Conservation (phyloP, 257 asterid species). For the Lantana camara region DNA sequence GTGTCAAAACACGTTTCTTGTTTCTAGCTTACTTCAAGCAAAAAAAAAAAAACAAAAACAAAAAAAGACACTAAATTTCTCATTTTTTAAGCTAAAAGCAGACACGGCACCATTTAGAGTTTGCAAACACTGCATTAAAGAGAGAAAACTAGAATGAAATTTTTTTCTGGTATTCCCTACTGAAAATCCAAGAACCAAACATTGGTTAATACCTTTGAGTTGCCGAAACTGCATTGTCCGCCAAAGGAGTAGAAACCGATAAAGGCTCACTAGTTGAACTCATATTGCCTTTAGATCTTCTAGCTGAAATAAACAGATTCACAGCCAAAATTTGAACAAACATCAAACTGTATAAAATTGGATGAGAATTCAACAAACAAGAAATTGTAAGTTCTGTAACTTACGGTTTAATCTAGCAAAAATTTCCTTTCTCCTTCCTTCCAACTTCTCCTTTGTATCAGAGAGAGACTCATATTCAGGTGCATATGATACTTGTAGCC, state of each 20-base stretch:
- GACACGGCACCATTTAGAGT: too few species aligned
- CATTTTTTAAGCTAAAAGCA: too few species aligned
- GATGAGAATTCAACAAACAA: slow-evolving; percentile 1
- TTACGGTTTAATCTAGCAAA: slow-evolving; percentile 70
- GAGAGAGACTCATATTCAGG: slow-evolving; percentile 66
- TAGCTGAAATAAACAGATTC: slow-evolving; percentile 44
- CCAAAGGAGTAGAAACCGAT: slow-evolving; percentile 30
- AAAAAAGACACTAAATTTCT: too few species aligned
- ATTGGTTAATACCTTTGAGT: slow-evolving; percentile 38
- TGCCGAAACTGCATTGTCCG: slow-evolving; percentile 22
- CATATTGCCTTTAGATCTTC: slow-evolving; percentile 48
- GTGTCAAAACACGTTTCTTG: too few species aligned
- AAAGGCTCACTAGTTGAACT: slow-evolving; percentile 27
- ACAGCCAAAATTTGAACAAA: neutral
- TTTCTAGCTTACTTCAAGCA: too few species aligned
- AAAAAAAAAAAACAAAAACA: too few species aligned
- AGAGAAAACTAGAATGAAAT: too few species aligned
- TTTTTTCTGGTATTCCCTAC: too few species aligned
- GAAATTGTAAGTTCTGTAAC: slow-evolving; percentile 29
- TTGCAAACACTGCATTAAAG: too few species aligned
- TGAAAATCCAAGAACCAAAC: too few species aligned
- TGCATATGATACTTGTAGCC: slow-evolving; percentile 70
- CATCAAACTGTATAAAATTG: slow-evolving; percentile 5
- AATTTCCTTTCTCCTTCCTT: slow-evolving; percentile 80
- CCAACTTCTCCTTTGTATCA: slow-evolving; percentile 81